Conservation (phyloP, 176 grass and related monocot species). For the sorghum (Sorghum bicolor) region Sorghum_bicolor_NCBIv3 NC_012870.2:2924001-2924500, state of each 20-base stretch:
- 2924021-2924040: background rate
- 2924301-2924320: background rate
- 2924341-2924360: background rate
- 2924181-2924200: background rate
- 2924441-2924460: too few species aligned
- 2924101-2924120: too few species aligned
- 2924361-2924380: background rate
- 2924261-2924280: background rate
- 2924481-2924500: too few species aligned
- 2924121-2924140: background rate
- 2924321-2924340: background rate
- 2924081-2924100: background rate
- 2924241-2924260: background rate
- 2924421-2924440: too few species aligned
- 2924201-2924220: constrained; percentile 9
- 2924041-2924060: background rate
- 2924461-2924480: too few species aligned
- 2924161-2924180: background rate
- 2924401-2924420: constrained; percentile 2
- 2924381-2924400: background rate
- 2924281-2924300: background rate
- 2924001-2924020: background rate
- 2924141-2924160: background rate
- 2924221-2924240: background rate
- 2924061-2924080: background rate